Evolutionary conservation across 73 alveolate species (phyloP).

Genomic region (Symbiodinium pilosum): DNA sequence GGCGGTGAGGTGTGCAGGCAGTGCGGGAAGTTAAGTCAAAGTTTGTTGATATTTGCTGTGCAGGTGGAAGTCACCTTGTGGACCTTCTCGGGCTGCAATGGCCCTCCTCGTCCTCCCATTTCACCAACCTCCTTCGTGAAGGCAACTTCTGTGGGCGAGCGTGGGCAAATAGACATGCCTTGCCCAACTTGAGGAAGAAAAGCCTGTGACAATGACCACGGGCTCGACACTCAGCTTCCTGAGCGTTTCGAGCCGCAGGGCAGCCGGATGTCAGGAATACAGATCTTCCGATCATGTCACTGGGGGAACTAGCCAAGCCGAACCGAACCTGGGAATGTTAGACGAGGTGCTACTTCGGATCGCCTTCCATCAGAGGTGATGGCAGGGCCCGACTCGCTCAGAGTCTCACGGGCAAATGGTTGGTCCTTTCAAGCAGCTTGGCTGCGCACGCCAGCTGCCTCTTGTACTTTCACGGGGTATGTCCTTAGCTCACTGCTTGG

Average conservation of each 20-base stretch:
- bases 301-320: too few relatives aligned
- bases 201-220: constrained; percentile 67
- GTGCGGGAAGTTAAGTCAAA: too few relatives aligned
- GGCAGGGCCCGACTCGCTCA: constrained; percentile 31
- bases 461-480: too few relatives aligned
- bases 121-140: constrained; percentile 48
- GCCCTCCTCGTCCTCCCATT: constrained; percentile 81
- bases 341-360: constrained; percentile 29
- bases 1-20: not conserved
- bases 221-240: not conserved
- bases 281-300: too few relatives aligned
- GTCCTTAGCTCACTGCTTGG: too few relatives aligned
- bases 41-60: too few relatives aligned
- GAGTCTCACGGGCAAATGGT: constrained; percentile 63
- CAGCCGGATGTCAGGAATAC: too few relatives aligned
- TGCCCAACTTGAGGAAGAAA: not conserved
- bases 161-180: not conserved
- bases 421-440: constrained; percentile 54
- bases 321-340: too few relatives aligned
- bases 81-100: constrained; percentile 88
- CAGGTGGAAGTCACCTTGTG: constrained; percentile 68
- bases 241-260: too few relatives aligned
- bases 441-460: not conserved
- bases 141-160: not conserved
- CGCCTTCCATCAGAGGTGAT: constrained; percentile 83